Evolutionary conservation across 2,329 filamentous ascomycete species (phyloP).

Genomic region (Verticillium tricorpus): DNA sequence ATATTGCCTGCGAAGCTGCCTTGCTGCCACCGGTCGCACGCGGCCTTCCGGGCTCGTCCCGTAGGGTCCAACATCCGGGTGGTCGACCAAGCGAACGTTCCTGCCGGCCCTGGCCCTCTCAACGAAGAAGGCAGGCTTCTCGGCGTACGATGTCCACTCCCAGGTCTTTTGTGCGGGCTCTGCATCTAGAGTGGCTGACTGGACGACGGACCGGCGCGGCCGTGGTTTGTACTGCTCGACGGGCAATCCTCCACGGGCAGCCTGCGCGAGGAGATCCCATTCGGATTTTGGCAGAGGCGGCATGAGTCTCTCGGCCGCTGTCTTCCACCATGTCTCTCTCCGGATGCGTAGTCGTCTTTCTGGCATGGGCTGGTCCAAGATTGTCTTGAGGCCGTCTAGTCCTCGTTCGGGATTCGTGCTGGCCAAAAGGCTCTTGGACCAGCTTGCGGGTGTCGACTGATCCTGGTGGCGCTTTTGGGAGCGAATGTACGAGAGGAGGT

Average conservation of each 20-base stretch:
- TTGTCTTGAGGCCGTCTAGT: slow-evolving; percentile 31
- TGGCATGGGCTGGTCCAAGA: slow-evolving; percentile 43
- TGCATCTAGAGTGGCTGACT: no score
- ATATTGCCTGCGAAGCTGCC: slow-evolving; percentile 46
- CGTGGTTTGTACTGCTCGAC: slow-evolving; percentile 33
- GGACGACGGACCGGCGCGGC: slow-evolving; percentile 25
- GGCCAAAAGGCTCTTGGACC: slow-evolving; percentile 12
- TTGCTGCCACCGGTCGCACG: slow-evolving; percentile 26
- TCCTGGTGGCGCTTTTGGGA: slow-evolving; percentile 35
- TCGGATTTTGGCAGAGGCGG: slow-evolving; percentile 50
- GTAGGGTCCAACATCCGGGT: slow-evolving; percentile 32
- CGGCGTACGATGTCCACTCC: slow-evolving; percentile 40
- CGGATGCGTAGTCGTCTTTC: slow-evolving; percentile 35
- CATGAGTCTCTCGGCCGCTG: slow-evolving; percentile 38
- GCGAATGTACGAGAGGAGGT: slow-evolving; percentile 34
- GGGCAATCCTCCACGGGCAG: slow-evolving; percentile 38
- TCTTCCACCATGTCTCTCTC: slow-evolving; percentile 43
- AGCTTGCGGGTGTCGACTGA: slow-evolving; percentile 17
- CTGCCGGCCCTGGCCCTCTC: slow-evolving; percentile 31
- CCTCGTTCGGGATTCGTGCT: slow-evolving; percentile 32
- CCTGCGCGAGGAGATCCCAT: slow-evolving; percentile 48
- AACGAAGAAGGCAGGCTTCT: slow-evolving; percentile 29
- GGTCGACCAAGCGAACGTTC: slow-evolving; percentile 29
- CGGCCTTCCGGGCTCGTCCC: slow-evolving; percentile 16
- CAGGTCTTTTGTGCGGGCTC: slow-evolving; percentile 16